These are phyloP conservation scores for Aspergillus alliaceus DNA, from an alignment of 2,329 filamentous ascomycete species.

Conservation along the genomic window DNA sequence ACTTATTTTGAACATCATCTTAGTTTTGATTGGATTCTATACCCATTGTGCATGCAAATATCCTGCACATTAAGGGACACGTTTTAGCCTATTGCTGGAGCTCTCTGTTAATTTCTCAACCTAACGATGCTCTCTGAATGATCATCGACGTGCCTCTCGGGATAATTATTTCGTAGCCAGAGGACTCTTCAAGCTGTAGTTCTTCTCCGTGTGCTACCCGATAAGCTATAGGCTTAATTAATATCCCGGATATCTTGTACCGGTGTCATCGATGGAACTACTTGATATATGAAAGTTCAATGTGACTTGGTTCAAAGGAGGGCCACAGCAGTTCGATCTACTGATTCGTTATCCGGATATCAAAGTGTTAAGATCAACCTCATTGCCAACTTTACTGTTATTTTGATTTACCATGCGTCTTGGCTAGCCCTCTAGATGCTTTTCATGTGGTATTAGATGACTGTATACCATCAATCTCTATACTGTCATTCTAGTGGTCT, in stretches of 20 bases:
- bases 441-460: neutral
- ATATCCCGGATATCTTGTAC: neutral
- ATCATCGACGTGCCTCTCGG: neutral
- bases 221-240: neutral
- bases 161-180: neutral
- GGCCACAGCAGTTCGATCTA: neutral
- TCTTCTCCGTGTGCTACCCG: neutral
- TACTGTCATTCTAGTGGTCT: no score
- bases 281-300: neutral
- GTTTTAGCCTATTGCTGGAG: neutral
- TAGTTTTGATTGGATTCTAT: neutral
- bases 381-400: neutral
- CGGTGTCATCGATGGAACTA: neutral
- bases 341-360: neutral
- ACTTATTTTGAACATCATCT: slow-evolving; percentile 7
- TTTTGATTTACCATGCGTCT: neutral
- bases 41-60: neutral
- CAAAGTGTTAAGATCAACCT: neutral
- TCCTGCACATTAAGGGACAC: no score
- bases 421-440: neutral
- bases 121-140: neutral
- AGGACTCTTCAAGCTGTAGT: neutral
- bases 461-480: neutral
- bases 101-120: neutral
- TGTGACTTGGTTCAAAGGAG: neutral